These are phyloP conservation scores for Spathaspora hagerdaliae DNA, from an alignment of 805 yeast species.

Conservation along the genomic window DNA sequence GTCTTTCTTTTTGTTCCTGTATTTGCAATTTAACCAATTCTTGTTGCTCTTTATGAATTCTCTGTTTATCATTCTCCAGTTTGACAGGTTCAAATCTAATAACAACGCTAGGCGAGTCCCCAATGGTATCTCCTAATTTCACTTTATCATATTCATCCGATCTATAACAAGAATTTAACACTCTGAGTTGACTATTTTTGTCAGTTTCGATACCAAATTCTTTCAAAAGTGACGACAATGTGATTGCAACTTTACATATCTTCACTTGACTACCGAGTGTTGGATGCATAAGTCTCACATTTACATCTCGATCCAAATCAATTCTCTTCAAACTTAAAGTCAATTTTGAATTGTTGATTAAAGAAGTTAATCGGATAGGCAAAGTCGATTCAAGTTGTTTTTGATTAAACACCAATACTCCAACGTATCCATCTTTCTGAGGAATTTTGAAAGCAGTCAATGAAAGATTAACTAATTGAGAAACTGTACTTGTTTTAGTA, in stretches of 20 bases:
- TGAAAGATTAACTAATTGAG: conserved; percentile 15
- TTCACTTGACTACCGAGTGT: neutral
- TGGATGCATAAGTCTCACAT: conserved; percentile 15
- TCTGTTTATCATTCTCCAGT: conserved; percentile 6
- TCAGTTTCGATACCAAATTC: conserved; percentile 1
- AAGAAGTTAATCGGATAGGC: conserved; percentile 28
- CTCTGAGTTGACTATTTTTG: conserved; percentile 9
- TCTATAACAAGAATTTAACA: conserved; percentile 12
- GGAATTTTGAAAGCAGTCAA: no score
- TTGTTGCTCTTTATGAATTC: conserved; percentile 17
- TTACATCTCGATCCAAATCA: conserved; percentile 8
- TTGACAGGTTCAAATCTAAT: conserved; percentile 18
- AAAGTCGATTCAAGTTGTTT: conserved; percentile 28
- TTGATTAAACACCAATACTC: conserved; percentile 22
- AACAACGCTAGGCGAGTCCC: conserved; percentile 20
- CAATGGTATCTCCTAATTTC: conserved; percentile 15
- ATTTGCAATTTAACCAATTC: conserved; percentile 15
- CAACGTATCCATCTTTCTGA: conserved; percentile 10
- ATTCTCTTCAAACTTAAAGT: conserved; percentile 13
- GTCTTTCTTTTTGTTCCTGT: conserved; percentile 13
- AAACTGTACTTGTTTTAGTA: conserved; percentile 21
- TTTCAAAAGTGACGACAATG: conserved; percentile 2
- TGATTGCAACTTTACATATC: neutral
- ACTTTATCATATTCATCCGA: conserved; percentile 7
- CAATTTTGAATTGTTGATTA: conserved; percentile 32